phyloP scores from a whole-genome alignment of 768 basidiomycete genomes.

The Zangia roseola region DNA sequence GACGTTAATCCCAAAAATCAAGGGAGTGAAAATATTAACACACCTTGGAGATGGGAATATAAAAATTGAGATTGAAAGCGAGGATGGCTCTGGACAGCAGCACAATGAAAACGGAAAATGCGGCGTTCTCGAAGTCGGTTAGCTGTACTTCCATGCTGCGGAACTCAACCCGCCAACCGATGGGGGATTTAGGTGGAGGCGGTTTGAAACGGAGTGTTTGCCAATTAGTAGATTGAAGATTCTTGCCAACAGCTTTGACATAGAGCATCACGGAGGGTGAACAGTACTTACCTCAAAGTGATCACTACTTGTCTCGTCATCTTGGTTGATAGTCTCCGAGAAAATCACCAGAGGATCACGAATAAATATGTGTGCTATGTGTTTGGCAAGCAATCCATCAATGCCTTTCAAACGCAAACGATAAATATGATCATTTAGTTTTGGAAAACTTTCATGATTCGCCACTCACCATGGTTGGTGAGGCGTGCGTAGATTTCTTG shows the following conservation, averaged over 20 bases:
- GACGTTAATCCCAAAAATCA: not conserved
- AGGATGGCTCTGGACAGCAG: slow-evolving; percentile 93
- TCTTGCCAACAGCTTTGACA: slow-evolving; percentile 44
- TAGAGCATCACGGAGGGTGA: not conserved
- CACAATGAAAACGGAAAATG: slow-evolving; percentile 92
- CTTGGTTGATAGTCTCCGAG: slow-evolving; percentile 90
- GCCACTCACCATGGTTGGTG: slow-evolving; percentile 61
- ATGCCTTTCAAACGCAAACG: slow-evolving; percentile 52
- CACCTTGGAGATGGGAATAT: slow-evolving; percentile 96
- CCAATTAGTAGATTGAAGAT: slow-evolving; percentile 99
- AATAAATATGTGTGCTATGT: slow-evolving; percentile 94
- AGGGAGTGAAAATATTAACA: not conserved
- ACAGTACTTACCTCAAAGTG: slow-evolving; percentile 81
- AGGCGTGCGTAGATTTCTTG: slow-evolving; percentile 70
- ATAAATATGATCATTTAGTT: not conserved
- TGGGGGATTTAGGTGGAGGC: slow-evolving; percentile 86
- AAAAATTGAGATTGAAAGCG: slow-evolving; percentile 88
- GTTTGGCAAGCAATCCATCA: slow-evolving; percentile 83
- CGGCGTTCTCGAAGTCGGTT: slow-evolving; percentile 99
- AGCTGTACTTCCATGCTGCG: slow-evolving; percentile 99
- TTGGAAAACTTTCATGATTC: not conserved
- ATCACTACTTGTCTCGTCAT: slow-evolving; percentile 83
- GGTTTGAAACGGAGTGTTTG: slow-evolving; percentile 99
- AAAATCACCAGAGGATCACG: slow-evolving; percentile 96
- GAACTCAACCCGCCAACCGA: slow-evolving; percentile 99